Conservation (phyloP, 169 alveolate genomes). For the Miamiensis avidus region DNA sequence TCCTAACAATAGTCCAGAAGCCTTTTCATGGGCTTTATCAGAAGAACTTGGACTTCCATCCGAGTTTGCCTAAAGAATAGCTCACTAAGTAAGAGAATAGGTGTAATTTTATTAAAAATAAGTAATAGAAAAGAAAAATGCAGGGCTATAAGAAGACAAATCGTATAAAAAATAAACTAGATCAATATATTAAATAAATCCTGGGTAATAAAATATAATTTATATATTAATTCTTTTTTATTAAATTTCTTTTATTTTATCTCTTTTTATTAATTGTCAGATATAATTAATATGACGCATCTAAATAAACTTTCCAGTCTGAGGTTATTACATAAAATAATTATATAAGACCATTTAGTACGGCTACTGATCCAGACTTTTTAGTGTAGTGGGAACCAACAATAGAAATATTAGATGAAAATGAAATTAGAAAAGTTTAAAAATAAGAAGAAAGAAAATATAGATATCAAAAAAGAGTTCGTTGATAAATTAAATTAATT, state of each 20-base stretch:
- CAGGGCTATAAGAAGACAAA: not conserved
- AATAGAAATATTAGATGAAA: conserved; percentile 20
- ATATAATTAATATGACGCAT: conserved; percentile 14
- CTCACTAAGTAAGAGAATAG: conserved; percentile 24
- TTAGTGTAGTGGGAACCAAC: conserved; percentile 25
- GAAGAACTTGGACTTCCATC: conserved; percentile 33
- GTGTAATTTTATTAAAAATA: conserved; percentile 14
- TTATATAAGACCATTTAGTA: not conserved
- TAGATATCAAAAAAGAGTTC: conserved; percentile 27
- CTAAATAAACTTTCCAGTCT: conserved; percentile 6
- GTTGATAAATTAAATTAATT: too few species aligned
- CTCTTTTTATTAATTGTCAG: too few species aligned
- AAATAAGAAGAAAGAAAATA: conserved; percentile 26
- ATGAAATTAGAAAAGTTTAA: conserved; percentile 6
- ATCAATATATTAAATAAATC: conserved; percentile 20
- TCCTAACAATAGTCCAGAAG: conserved; percentile 33
- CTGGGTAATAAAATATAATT: not conserved
- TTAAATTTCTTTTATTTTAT: too few species aligned
- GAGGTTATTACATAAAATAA: conserved; percentile 2
- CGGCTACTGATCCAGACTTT: not conserved
- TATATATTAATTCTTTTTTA: too few species aligned
- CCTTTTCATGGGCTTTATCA: conserved; percentile 20
- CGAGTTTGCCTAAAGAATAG: conserved; percentile 20
- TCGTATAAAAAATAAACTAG: conserved; percentile 23
- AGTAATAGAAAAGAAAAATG: conserved; percentile 6